A percentile compares a stretch with the other conserved stretches of the same genome.
Evolutionary conservation across 345 rosid species (phyloP).

Genomic region (Acer campestre): DNA sequence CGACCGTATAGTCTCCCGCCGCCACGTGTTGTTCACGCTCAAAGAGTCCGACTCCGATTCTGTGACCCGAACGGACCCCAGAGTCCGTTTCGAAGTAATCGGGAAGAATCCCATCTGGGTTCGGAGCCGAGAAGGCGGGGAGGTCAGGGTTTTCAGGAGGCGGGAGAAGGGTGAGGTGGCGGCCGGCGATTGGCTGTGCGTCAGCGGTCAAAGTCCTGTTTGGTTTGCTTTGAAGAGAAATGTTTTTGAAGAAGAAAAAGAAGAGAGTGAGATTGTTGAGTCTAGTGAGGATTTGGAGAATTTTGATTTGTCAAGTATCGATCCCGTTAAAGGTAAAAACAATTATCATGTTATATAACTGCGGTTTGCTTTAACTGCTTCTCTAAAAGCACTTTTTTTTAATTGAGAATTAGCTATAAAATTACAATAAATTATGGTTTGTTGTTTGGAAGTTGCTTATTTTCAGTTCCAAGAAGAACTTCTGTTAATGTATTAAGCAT

Average conservation of each 20-base stretch:
- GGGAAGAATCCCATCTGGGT: constrained; percentile 83
- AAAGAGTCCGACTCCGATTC: constrained; percentile 19
- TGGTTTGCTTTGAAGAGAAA: constrained; percentile 54
- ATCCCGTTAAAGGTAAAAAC: constrained; percentile 64
- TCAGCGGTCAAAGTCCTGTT: constrained; percentile 51
- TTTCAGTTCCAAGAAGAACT: not conserved
- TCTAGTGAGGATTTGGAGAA: constrained; percentile 27
- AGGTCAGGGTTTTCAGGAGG: constrained; percentile 45
- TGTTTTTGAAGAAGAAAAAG: constrained; percentile 26
- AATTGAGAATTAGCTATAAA: too few species aligned
- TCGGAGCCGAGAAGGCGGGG: constrained; percentile 30
- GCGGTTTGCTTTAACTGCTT: not conserved
- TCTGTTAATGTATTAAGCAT: not conserved
- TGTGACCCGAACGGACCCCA: constrained; percentile 32
- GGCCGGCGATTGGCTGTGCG: constrained; percentile 60
- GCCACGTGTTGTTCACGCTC: constrained; percentile 48
- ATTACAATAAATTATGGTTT: not conserved
- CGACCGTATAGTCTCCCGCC: constrained; percentile 68
- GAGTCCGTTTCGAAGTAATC: constrained; percentile 57
- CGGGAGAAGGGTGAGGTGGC: constrained; percentile 50
- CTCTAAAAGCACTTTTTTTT: not conserved
- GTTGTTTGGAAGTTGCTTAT: not conserved
- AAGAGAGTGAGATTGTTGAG: constrained; percentile 28
- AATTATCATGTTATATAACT: too few species aligned
- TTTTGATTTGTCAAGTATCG: constrained; percentile 41